Base-by-base conservation (phyloP, 805 yeast genomes). In the Candida loeiensis region DNA sequence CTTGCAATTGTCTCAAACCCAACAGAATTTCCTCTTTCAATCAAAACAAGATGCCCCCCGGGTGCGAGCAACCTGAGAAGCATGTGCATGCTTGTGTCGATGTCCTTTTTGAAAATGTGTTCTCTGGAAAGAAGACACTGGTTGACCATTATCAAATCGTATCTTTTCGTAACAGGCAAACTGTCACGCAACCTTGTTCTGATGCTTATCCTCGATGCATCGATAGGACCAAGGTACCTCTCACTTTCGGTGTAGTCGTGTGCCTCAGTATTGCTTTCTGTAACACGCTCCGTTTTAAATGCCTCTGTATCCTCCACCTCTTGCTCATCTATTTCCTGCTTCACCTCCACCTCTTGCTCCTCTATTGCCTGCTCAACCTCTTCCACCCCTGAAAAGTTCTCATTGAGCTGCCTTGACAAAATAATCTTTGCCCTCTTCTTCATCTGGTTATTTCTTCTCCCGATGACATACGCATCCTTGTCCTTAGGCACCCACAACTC, bases 1-100 rank as follows among this genome's bases (percentile, higher is more conserved):
- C 96, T 71, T 0, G 96, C 95, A 42, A 89, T 74, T 2, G 79
- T 71, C 61, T 93, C 99, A 55, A 87, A 87, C 0, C 98, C 98
- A 22, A 80, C 55, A 0, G 97, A 87, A 41, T 84, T 85, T 2
- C 99, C 99, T 46, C 96, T 71, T 63, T 93, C 98, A 2, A 90
- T 64, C 2, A 93, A 57, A 1, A 89, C 81, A 9, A 91, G 61
- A 43, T 81, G 80, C 0, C 98, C 99, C 8, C 78, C 77, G 0
- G 96, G 96, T 12, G 77, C 74, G 34, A 90, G 62, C 13, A 85
- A 63, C 13, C 71, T 66, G 17, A 89, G 64, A 24, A 84, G 66
- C 44, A 71, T 69, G 45, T 81, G 79, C 7, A 87, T 52, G 38
- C 74, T 80, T 16, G 71, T 69, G 58, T 89, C 97, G 4, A 87